phyloP scores from a whole-genome alignment of 768 basidiomycete genomes.

The Cubamyces lactineus region DNA sequence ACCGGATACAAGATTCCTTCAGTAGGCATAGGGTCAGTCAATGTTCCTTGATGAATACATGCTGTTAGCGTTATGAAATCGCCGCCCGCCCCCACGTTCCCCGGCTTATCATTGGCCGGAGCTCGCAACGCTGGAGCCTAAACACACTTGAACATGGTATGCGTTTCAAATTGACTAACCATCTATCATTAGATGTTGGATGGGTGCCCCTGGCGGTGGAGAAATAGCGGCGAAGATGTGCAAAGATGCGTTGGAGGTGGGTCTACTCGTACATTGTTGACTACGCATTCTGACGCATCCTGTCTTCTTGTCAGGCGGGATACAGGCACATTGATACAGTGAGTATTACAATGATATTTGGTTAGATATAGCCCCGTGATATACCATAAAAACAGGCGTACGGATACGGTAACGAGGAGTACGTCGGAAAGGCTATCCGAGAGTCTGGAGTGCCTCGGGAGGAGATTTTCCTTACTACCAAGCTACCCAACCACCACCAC shows the following conservation, averaged over 20 bases:
- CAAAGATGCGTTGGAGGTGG: conserved; percentile 25
- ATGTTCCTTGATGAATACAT: too few relatives aligned
- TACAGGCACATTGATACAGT: conserved; percentile 73
- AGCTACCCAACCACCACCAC: conserved; percentile 41
- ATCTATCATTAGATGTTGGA: conserved; percentile 64
- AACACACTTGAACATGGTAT: too few relatives aligned
- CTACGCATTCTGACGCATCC: conserved; percentile 60
- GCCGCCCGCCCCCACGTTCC: too few relatives aligned
- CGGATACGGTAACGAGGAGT: conserved; percentile 59
- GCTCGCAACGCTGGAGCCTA: too few relatives aligned
- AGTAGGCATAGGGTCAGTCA: conserved; percentile 57
- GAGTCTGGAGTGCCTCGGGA: conserved; percentile 52
- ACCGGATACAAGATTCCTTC: conserved; percentile 80
- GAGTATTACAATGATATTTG: neutral
- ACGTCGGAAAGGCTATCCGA: conserved; percentile 74
- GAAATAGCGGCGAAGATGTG: conserved; percentile 53
- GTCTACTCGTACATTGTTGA: neutral
- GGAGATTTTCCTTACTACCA: conserved; percentile 35
- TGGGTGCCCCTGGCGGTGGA: conserved; percentile 57
- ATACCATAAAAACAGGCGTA: too few relatives aligned
- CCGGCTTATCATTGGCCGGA: too few relatives aligned
- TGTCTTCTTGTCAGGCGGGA: conserved; percentile 53
- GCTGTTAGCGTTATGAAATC: too few relatives aligned
- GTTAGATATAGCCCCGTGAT: too few relatives aligned
- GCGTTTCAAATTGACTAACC: too few relatives aligned